Conservation (phyloP, 2,329 filamentous ascomycete genomes). For the Erysiphe pulchra region DNA sequence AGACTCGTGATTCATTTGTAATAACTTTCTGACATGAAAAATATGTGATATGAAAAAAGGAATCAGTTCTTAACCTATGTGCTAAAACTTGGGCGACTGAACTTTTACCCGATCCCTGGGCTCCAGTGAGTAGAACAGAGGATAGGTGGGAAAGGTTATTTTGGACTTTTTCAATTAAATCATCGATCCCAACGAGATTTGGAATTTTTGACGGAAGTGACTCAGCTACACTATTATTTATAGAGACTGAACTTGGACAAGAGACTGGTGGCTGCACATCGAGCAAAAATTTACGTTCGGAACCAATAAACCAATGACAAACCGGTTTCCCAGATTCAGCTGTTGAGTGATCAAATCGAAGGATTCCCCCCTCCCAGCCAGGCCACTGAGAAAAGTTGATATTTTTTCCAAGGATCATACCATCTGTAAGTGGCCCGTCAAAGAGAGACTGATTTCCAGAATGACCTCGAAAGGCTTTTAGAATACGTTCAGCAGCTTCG, state of each 20-base stretch:
- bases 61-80: constrained; percentile 42
- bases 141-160: constrained; percentile 63
- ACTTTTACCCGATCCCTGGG: constrained; percentile 75
- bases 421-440: constrained; percentile 70
- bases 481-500: constrained; percentile 45
- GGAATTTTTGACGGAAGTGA: constrained; percentile 27
- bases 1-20: constrained; percentile 72
- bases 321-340: constrained; percentile 21
- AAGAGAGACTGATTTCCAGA: constrained; percentile 35
- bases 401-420: constrained; percentile 42
- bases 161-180: constrained; percentile 43
- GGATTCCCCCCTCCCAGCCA: constrained; percentile 60
- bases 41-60: constrained; percentile 61
- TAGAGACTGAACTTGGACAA: constrained; percentile 29
- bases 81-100: constrained; percentile 53
- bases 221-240: constrained; percentile 23
- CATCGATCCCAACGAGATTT: constrained; percentile 59
- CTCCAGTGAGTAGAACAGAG: constrained; percentile 71
- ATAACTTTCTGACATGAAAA: constrained; percentile 70
- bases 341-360: constrained; percentile 45
- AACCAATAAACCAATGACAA: constrained; percentile 47
- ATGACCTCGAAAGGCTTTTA: constrained; percentile 38
- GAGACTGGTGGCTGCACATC: constrained; percentile 54
- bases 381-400: constrained; percentile 25
- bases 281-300: constrained; percentile 46